Percentiles rank a stretch among this genome's conserved stretches.
These are phyloP conservation scores for Cynara cardunculus DNA, from an alignment of 129 eudicot genomes.

Conservation along the genomic window DNA sequence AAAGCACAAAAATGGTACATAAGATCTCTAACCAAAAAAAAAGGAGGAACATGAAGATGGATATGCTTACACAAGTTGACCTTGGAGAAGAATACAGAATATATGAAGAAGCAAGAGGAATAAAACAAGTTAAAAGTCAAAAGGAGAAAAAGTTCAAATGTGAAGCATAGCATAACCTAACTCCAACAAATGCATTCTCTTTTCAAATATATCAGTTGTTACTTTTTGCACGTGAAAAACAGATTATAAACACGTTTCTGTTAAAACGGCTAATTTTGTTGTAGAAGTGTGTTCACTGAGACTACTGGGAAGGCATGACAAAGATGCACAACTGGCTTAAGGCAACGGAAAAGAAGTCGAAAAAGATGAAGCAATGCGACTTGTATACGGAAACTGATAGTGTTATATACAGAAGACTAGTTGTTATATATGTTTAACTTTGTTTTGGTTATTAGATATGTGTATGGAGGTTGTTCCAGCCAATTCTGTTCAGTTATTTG, in stretches of 20 bases:
- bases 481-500: no score
- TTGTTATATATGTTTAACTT: no score
- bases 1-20: background rate
- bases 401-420: background rate
- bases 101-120: background rate
- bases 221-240: background rate
- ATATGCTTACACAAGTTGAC: background rate
- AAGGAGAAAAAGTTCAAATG: background rate
- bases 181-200: background rate
- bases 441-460: no score
- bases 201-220: background rate
- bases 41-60: background rate
- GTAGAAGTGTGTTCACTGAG: background rate
- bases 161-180: background rate
- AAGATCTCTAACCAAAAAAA: background rate
- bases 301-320: background rate
- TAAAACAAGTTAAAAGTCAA: background rate
- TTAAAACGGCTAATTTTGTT: background rate
- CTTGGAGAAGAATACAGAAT: background rate
- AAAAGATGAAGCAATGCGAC: background rate
- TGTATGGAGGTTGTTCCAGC: no score
- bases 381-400: no score
- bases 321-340: background rate
- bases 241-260: background rate
- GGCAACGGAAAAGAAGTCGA: background rate